Evolutionary conservation across 2,329 filamentous ascomycete species (phyloP).

Genomic region (Amauroascus niger): DNA sequence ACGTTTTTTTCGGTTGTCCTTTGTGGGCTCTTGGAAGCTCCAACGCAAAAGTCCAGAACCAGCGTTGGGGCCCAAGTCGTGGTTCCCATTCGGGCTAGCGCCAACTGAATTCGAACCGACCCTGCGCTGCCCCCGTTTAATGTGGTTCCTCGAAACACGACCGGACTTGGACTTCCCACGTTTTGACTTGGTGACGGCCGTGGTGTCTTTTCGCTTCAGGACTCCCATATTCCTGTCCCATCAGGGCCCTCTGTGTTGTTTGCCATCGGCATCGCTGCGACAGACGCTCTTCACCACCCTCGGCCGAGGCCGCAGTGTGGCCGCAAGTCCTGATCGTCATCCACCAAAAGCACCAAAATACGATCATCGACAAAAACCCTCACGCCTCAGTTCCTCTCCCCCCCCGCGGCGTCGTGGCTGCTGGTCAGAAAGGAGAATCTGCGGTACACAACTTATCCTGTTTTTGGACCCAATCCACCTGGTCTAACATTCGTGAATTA

Average conservation of each 20-base stretch:
- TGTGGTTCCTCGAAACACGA: background rate
- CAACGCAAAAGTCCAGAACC: too few species aligned
- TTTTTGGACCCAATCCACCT: background rate
- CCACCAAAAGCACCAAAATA: background rate
- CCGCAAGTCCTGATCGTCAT: background rate
- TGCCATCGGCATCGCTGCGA: background rate
- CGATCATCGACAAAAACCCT: background rate
- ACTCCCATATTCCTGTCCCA: background rate
- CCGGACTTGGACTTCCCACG: too few species aligned
- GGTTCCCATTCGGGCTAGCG: slow-evolving; percentile 5
- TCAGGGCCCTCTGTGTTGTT: background rate
- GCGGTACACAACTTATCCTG: background rate
- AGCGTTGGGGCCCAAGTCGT: too few species aligned
- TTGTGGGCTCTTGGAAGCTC: too few species aligned
- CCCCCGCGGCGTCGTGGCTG: background rate
- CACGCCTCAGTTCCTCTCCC: background rate
- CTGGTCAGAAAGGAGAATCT: background rate
- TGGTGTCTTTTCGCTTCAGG: background rate
- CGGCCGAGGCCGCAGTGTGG: slow-evolving; percentile 11
- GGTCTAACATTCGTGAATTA: background rate
- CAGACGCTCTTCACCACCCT: slow-evolving; percentile 1
- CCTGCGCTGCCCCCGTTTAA: background rate
- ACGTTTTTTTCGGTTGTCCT: too few species aligned
- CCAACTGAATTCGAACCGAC: background rate
- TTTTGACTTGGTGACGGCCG: background rate